These are phyloP conservation scores for Taphrina wiesneri DNA, from an alignment of 1,139 yeast species.

Conservation along the genomic window DNA sequence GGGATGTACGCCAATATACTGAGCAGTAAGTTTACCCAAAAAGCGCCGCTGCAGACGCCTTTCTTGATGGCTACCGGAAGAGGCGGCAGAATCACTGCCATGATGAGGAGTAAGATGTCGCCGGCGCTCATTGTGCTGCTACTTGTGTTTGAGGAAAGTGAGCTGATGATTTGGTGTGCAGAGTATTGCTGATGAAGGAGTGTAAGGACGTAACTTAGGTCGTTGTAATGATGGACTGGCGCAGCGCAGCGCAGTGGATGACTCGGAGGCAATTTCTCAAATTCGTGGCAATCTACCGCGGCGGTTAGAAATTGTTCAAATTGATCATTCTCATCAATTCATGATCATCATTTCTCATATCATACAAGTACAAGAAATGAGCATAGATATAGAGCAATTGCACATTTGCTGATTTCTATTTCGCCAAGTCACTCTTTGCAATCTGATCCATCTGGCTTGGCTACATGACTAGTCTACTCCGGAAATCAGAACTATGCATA, in stretches of 20 bases:
- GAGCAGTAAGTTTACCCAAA: conserved; percentile 70
- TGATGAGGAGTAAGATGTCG: conserved; percentile 75
- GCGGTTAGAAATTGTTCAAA: background rate
- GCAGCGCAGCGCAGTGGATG: background rate
- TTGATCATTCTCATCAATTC: background rate
- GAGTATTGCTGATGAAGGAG: background rate
- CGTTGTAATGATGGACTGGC: no score
- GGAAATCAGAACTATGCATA: background rate
- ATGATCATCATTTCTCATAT: no score
- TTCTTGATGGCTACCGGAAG: conserved; percentile 76
- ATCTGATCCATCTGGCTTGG: no score
- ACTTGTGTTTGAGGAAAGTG: background rate
- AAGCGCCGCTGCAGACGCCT: conserved; percentile 70
- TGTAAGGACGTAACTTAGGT: background rate
- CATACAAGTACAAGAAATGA: no score
- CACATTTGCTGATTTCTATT: no score
- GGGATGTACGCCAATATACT: conserved; percentile 81
- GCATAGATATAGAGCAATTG: no score
- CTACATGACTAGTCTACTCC: background rate
- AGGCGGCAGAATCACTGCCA: conserved; percentile 83
- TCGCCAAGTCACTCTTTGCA: no score
- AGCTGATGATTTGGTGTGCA: background rate
- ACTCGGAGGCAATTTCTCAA: background rate
- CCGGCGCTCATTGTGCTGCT: conserved; percentile 18
- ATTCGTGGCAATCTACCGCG: background rate